Conservation (phyloP, 495 filamentous ascomycete species). For the Neurospora sp. region DNA sequence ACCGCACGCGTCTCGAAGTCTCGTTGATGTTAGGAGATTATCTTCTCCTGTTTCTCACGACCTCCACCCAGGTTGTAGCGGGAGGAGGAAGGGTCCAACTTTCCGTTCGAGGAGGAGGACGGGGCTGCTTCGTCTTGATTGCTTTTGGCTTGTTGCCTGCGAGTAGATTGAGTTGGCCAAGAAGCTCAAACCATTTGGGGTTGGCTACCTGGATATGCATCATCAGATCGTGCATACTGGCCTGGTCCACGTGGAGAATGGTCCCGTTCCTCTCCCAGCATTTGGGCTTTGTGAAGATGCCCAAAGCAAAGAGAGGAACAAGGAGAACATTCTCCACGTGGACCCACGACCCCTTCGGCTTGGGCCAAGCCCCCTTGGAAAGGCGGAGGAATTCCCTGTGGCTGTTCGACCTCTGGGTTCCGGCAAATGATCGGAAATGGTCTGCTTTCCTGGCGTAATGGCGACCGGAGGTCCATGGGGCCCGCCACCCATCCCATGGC, state of each 20-base stretch:
- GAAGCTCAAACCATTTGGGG: too few relatives aligned
- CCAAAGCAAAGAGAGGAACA: not conserved
- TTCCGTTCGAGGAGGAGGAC: not conserved
- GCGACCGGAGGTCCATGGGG: not conserved
- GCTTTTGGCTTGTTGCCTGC: too few relatives aligned
- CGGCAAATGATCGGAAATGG: not conserved
- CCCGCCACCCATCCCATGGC: not conserved
- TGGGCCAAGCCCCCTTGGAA: not conserved
- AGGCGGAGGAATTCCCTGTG: not conserved
- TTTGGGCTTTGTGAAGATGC: too few relatives aligned
- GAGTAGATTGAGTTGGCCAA: too few relatives aligned
- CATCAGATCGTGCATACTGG: not conserved
- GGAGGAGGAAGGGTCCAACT: not conserved
- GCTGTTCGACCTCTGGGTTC: not conserved
- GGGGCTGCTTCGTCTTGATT: not conserved
- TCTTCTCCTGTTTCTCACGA: not conserved
- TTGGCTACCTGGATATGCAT: not conserved
- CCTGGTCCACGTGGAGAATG: not conserved
- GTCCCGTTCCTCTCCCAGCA: not conserved
- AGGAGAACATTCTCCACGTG: not conserved
- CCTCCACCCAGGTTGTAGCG: not conserved
- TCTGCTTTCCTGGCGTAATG: not conserved
- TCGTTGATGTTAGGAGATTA: not conserved
- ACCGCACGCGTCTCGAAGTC: not conserved
- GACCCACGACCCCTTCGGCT: not conserved